Conservation (phyloP, 78 protist genomes). For the Dictyostelium capitatum region DNA sequence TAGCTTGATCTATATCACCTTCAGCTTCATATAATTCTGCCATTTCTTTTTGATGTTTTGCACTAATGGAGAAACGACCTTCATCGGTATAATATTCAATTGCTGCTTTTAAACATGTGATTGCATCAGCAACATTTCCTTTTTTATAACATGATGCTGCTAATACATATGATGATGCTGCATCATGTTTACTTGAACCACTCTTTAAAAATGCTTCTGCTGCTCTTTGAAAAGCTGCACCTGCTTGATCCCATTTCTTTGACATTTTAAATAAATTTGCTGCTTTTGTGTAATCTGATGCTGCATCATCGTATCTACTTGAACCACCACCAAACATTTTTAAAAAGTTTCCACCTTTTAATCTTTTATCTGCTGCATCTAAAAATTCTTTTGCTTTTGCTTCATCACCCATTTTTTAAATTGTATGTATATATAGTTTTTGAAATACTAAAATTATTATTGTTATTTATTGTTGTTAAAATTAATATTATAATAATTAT, state of each 20-base stretch:
- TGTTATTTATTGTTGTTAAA: background rate
- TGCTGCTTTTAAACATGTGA: constrained; percentile 63
- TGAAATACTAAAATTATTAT: background rate
- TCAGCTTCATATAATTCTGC: constrained; percentile 88
- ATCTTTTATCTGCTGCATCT: constrained; percentile 85
- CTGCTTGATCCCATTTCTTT: constrained; percentile 90
- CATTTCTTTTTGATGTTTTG: constrained; percentile 89
- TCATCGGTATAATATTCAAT: constrained; percentile 77
- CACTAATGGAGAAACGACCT: constrained; percentile 82
- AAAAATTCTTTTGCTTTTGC: constrained; percentile 82
- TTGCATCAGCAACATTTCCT: constrained; percentile 63
- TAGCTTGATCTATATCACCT: constrained; percentile 79
- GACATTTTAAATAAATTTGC: constrained; percentile 77
- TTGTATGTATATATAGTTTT: background rate
- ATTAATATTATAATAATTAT: background rate
- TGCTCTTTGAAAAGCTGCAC: constrained; percentile 65
- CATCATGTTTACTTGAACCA: constrained; percentile 73
- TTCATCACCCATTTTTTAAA: constrained; percentile 60
- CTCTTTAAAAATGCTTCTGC: constrained; percentile 77
- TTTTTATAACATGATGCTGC: constrained; percentile 86
- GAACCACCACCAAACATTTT: constrained; percentile 56
- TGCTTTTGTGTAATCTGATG: constrained; percentile 83
- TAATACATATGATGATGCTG: constrained; percentile 71
- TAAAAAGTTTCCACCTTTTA: constrained; percentile 26
- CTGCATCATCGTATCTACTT: constrained; percentile 82